Percentiles rank a stretch among this genome's conserved stretches.
Evolutionary conservation across 208 protist genomes (phyloP).

Genomic region (Trypanosoma theileri): DNA sequence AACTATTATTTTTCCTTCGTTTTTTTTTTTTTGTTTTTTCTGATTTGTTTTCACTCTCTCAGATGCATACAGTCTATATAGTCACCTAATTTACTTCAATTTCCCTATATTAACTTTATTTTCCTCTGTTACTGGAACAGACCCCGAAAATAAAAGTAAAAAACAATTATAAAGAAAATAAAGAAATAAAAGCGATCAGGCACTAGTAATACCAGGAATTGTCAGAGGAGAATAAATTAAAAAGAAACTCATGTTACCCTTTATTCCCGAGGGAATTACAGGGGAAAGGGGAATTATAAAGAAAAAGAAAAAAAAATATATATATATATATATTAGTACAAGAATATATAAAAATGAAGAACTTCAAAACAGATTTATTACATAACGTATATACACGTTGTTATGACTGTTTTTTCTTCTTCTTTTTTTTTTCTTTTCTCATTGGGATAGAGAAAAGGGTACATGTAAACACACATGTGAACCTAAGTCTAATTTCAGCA

Average conservation of each 20-base stretch:
- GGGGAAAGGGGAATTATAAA: background rate
- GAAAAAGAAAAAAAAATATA: conserved; percentile 3
- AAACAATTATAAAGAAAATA: conserved; percentile 10
- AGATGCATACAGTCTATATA: background rate
- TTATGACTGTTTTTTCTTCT: no score
- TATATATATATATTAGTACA: background rate
- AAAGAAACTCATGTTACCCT: no score
- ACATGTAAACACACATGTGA: no score
- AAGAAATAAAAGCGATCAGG: conserved; percentile 17
- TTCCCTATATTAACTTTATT: no score
- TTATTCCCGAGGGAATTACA: background rate
- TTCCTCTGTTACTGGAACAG: conserved; percentile 10
- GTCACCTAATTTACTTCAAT: background rate
- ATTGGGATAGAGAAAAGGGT: no score
- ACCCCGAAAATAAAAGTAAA: conserved; percentile 2
- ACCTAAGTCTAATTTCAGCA: no score
- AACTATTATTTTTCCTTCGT: conserved; percentile 7
- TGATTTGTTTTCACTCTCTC: background rate
- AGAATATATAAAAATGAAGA: conserved; percentile 3
- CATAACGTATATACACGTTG: no score
- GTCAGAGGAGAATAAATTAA: no score
- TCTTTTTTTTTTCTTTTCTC: no score
- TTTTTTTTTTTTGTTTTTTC: background rate
- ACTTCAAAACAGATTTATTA: conserved; percentile 15
- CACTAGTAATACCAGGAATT: conserved; percentile 17